A percentile compares a stretch with the other conserved stretches of the same genome.
These are phyloP conservation scores for Astrocystis sublimbata DNA, from an alignment of 495 filamentous ascomycete genomes.

Conservation along the genomic window DNA sequence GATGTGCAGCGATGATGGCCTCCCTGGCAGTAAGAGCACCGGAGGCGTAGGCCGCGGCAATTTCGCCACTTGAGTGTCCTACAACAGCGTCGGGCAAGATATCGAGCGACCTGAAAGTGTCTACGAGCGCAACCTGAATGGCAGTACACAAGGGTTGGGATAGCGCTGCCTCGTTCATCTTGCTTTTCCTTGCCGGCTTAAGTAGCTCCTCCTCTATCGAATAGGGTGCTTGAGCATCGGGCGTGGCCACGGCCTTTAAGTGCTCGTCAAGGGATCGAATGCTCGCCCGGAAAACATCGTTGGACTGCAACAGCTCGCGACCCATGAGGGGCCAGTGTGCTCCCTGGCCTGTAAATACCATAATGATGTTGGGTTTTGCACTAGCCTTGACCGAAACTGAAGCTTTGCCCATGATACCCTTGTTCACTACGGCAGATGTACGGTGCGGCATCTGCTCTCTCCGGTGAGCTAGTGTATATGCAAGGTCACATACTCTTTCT, in stretches of 20 bases:
- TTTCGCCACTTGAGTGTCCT: slow-evolving; percentile 65
- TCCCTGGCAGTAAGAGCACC: slow-evolving; percentile 43
- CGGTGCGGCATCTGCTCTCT: slow-evolving; percentile 33
- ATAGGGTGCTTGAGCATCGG: slow-evolving; percentile 26
- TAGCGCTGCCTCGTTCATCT: slow-evolving; percentile 36
- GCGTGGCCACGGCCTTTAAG: slow-evolving; percentile 20
- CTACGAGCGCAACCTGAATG: slow-evolving; percentile 53
- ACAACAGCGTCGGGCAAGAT: slow-evolving; percentile 50
- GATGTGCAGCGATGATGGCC: slow-evolving; percentile 49
- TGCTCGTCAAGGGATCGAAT: slow-evolving; percentile 31
- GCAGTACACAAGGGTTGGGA: slow-evolving; percentile 50
- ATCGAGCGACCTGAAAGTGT: slow-evolving; percentile 48
- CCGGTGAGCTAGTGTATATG: slow-evolving; percentile 35
- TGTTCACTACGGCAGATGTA: slow-evolving; percentile 23
- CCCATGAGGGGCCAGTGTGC: slow-evolving; percentile 56
- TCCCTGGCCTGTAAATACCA: slow-evolving; percentile 45
- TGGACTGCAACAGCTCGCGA: slow-evolving; percentile 37
- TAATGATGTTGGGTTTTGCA: slow-evolving; percentile 24
- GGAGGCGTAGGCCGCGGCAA: slow-evolving; percentile 44
- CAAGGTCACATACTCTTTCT: slow-evolving; percentile 22
- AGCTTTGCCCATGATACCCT: too few species aligned
- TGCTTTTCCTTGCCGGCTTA: slow-evolving; percentile 20
- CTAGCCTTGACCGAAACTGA: not conserved
- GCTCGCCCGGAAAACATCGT: slow-evolving; percentile 21
- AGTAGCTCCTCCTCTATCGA: slow-evolving; percentile 26